Evolutionary conservation across 768 basidiomycete species (phyloP).

Genomic region (Suillus clintonianus): DNA sequence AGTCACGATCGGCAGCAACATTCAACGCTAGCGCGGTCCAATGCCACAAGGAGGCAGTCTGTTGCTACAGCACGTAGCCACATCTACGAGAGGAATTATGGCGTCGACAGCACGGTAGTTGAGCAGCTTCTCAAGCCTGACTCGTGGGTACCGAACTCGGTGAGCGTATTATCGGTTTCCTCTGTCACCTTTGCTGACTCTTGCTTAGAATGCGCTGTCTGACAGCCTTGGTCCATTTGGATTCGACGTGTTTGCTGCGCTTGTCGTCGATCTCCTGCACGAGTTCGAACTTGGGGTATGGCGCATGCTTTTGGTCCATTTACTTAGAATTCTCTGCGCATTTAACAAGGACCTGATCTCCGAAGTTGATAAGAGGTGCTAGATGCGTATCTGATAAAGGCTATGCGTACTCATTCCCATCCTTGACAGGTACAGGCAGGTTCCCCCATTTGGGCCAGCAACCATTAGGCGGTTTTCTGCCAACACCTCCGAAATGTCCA

Average conservation of each 20-base stretch:
- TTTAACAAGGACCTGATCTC: slow-evolving; percentile 34
- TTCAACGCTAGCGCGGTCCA: too few relatives aligned
- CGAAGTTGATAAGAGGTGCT: slow-evolving; percentile 29
- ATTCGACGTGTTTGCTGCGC: background rate
- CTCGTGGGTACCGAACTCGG: slow-evolving; percentile 35
- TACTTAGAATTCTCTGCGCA: slow-evolving; percentile 29
- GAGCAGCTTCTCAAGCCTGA: slow-evolving; percentile 43
- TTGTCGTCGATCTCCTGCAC: background rate
- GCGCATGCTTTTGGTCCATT: slow-evolving; percentile 25
- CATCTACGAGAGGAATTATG: slow-evolving; percentile 26
- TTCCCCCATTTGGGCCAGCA: slow-evolving; percentile 24
- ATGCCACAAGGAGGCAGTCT: too few relatives aligned
- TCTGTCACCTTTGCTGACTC: slow-evolving; percentile 35
- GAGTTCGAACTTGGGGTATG: background rate
- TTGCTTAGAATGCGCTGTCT: slow-evolving; percentile 40
- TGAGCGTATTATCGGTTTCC: slow-evolving; percentile 28
- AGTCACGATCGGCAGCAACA: too few relatives aligned
- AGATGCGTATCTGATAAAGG: slow-evolving; percentile 27
- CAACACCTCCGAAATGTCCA: background rate
- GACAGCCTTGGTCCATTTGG: slow-evolving; percentile 1
- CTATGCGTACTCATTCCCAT: slow-evolving; percentile 27
- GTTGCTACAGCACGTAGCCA: slow-evolving; percentile 29
- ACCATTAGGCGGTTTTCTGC: background rate
- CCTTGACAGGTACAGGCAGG: slow-evolving; percentile 12
- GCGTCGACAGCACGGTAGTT: slow-evolving; percentile 24